Percentiles rank a stretch among this genome's conserved stretches.
Conservation (phyloP, 179 eudicot genomes). For the Actinidia polygama region DNA sequence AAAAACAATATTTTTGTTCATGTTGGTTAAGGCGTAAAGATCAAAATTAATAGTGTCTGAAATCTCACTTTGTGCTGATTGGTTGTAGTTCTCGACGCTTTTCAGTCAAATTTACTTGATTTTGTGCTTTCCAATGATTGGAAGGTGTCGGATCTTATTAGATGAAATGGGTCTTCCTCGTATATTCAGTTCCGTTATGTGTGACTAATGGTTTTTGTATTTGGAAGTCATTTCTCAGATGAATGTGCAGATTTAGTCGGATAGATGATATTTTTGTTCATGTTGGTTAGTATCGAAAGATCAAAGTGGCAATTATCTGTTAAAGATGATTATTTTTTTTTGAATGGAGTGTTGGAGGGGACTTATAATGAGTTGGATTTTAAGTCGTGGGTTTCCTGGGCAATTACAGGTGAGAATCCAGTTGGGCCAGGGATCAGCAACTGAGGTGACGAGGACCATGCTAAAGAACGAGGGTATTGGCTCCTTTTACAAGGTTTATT, state of each 20-base stretch:
- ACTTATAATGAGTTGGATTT: neutral
- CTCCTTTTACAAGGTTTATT: slow-evolving; percentile 82
- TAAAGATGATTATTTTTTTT: neutral
- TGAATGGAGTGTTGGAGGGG: neutral
- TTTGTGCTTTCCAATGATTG: neutral
- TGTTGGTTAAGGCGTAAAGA: neutral
- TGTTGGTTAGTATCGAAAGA: neutral
- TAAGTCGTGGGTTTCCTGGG: slow-evolving; percentile 11
- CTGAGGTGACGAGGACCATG: slow-evolving; percentile 66
- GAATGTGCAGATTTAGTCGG: neutral
- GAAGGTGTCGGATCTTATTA: slow-evolving; percentile 22
- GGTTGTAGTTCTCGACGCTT: no score
- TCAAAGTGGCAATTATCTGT: neutral
- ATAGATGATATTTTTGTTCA: neutral
- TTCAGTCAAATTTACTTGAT: no score
- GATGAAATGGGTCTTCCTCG: slow-evolving; percentile 16
- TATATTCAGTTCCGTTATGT: neutral
- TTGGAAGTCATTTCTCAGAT: neutral
- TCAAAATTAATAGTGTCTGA: neutral
- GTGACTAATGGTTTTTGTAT: neutral
- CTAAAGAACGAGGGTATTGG: slow-evolving; percentile 78
- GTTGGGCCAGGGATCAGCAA: slow-evolving; percentile 94
- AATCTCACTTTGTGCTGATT: no score
- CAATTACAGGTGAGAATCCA: slow-evolving; percentile 77
- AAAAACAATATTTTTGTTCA: neutral